Base-by-base conservation (phyloP, 1,139 yeast species). In the Candida sp. region DNA sequence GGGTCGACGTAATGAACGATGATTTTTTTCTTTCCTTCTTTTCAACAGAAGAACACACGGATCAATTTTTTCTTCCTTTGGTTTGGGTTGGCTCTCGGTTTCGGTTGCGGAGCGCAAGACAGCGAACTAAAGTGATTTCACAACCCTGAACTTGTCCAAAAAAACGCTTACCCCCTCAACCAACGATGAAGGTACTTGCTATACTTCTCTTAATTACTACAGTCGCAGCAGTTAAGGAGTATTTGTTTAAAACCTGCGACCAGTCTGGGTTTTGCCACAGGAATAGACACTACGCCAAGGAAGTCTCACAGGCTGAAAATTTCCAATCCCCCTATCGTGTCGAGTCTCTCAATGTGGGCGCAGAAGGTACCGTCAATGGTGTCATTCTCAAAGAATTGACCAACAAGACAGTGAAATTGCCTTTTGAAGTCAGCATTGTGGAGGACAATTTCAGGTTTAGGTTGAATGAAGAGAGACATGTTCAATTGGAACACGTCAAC, bases 191-290 rank as follows among this genome's bases (percentile, higher is more conserved):
- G 9, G 23, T 33, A 31, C 41, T 47, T 12, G 27, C 44, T 17
- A 28, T 28, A 28, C 27, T 49, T 12, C 26, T 52, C 11, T 46
- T 47, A 41, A 22, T 49, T 17, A 39, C 56, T 3, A 45, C 50
- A 4, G 66, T 53, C 5, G 27, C 55, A 6, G 86, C 86, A 0
- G 94, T 85, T 27, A 88, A 90, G 65, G 82, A 81, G 9, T 84
- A 86, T 60, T 69, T 92, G 52, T 90, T 93, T 75, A 90, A 90
- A 67, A 83, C 80, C 12, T 94, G 99, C 70, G 84, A 77, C 8
- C 86, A 89, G 60, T 82, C 93, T 23, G 96, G 98, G 7, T 93
- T 94, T 65, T 94, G 99, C 66, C 73, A 80, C 47, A 78, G 99
- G 63, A 91, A 94, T 62, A 73, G 96, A 49, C 84, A 83, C 54